phyloP scores from a whole-genome alignment of 2,329 filamentous ascomycete species.

The Ophiosphaerella herpotricha region DNA sequence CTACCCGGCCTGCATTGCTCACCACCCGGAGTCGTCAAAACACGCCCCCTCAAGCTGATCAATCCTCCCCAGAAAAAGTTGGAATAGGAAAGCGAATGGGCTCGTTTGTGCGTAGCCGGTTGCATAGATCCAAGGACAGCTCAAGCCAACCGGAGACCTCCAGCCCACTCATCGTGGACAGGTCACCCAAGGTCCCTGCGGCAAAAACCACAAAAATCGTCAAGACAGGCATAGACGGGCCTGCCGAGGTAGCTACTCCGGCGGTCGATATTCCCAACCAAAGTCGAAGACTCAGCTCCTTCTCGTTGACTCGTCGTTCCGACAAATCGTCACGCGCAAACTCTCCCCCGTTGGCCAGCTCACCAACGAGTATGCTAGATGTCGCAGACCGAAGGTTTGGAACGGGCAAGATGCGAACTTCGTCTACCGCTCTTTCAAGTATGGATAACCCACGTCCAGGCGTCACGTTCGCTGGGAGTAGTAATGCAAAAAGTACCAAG shows the following conservation, averaged over 20 bases:
- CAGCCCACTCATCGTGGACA: conserved; percentile 1
- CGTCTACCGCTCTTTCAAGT: conserved; percentile 34
- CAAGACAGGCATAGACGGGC: conserved; percentile 36
- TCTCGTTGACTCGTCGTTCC: conserved; percentile 45
- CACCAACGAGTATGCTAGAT: conserved; percentile 39
- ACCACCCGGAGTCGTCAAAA: neutral
- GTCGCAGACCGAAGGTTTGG: conserved; percentile 10
- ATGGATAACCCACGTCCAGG: conserved; percentile 34
- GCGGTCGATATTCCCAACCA: conserved; percentile 30
- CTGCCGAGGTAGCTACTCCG: conserved; percentile 26
- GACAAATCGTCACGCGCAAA: conserved; percentile 44
- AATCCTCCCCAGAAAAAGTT: conserved; percentile 28
- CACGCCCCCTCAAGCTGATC: conserved; percentile 7
- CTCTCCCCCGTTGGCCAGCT: conserved; percentile 44
- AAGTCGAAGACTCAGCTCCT: conserved; percentile 40
- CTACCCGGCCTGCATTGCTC: neutral
- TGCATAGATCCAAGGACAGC: conserved; percentile 15
- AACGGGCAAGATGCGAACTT: conserved; percentile 28
- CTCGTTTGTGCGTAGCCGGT: conserved; percentile 39
- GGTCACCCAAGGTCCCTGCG: conserved; percentile 6
- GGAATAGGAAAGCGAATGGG: conserved; percentile 39
- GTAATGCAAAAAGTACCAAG: conserved; percentile 19
- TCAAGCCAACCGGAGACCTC: conserved; percentile 4
- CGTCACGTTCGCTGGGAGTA: conserved; percentile 38
- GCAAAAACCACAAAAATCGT: conserved; percentile 26